Conservation (phyloP, 306 rosid species). For the Lathyrus tuberosus region DNA sequence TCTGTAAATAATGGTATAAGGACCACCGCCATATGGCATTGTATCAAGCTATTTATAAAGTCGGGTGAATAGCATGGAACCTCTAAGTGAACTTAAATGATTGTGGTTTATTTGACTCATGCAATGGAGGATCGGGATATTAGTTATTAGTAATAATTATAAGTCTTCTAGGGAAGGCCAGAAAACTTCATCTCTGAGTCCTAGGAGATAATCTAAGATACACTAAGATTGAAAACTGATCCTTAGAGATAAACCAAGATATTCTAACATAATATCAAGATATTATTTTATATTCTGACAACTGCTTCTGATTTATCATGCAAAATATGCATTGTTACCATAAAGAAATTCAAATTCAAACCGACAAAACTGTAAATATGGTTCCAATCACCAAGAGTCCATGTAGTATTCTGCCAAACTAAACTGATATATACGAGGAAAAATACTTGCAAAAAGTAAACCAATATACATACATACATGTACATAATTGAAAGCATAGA, state of each 20-base stretch:
- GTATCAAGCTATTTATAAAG: neutral
- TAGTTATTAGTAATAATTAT: neutral
- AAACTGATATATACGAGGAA: constrained; percentile 15
- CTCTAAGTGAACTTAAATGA: constrained; percentile 5
- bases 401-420: constrained; percentile 8
- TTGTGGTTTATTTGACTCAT: constrained; percentile 7
- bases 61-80: neutral
- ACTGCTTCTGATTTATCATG: neutral
- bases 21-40: neutral
- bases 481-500: constrained; percentile 12
- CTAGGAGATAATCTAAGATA: constrained; percentile 1
- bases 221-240: neutral
- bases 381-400: constrained; percentile 14
- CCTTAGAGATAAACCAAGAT: neutral
- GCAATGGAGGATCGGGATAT: neutral
- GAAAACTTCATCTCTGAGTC: neutral
- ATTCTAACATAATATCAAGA: neutral
- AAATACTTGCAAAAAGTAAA: constrained; percentile 1
- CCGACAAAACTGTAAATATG: constrained; percentile 18
- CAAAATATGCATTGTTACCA: constrained; percentile 17
- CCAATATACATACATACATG: neutral
- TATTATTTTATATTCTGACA: neutral
- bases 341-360: constrained; percentile 16
- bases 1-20: constrained; percentile 3
- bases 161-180: constrained; percentile 10